Evolutionary conservation across 306 rosid genomes (phyloP).

Genomic region (Rosa lucieae): DNA sequence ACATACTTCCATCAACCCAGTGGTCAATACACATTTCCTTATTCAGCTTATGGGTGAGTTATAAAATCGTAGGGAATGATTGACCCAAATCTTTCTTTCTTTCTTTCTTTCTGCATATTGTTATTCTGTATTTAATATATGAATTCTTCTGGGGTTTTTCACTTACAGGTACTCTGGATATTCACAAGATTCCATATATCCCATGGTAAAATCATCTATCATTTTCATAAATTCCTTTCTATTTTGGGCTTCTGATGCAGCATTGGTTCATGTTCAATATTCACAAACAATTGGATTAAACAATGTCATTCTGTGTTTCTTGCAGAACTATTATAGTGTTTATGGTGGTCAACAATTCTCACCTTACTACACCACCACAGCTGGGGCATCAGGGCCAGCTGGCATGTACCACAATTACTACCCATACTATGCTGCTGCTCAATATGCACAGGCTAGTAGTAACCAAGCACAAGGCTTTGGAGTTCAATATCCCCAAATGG

Average conservation of each 20-base stretch:
- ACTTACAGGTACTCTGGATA: slow-evolving; percentile 73
- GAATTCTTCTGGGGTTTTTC: slow-evolving; percentile 8
- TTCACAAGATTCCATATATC: slow-evolving; percentile 68
- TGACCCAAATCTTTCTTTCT: neutral
- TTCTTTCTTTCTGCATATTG: neutral
- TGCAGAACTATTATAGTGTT: slow-evolving; percentile 69
- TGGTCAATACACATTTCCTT: slow-evolving; percentile 73
- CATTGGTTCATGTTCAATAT: neutral
- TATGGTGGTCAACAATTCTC: slow-evolving; percentile 83
- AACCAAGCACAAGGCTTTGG: slow-evolving; percentile 57
- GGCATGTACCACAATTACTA: slow-evolving; percentile 61
- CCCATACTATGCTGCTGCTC: slow-evolving; percentile 70
- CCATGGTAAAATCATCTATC: slow-evolving; percentile 48
- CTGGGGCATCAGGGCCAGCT: slow-evolving; percentile 56
- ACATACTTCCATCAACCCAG: slow-evolving; percentile 64
- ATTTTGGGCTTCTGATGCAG: neutral
- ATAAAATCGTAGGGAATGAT: slow-evolving; percentile 1
- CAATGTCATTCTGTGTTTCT: slow-evolving; percentile 18
- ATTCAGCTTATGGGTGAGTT: slow-evolving; percentile 78
- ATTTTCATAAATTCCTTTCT: slow-evolving; percentile 10
- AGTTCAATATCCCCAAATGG: slow-evolving; percentile 65
- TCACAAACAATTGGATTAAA: slow-evolving; percentile 7
- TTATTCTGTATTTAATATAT: neutral
- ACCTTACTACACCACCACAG: slow-evolving; percentile 53
- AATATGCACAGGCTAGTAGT: slow-evolving; percentile 53